These are phyloP conservation scores for Obba rivulosa DNA, from an alignment of 768 basidiomycete genomes.

Conservation along the genomic window DNA sequence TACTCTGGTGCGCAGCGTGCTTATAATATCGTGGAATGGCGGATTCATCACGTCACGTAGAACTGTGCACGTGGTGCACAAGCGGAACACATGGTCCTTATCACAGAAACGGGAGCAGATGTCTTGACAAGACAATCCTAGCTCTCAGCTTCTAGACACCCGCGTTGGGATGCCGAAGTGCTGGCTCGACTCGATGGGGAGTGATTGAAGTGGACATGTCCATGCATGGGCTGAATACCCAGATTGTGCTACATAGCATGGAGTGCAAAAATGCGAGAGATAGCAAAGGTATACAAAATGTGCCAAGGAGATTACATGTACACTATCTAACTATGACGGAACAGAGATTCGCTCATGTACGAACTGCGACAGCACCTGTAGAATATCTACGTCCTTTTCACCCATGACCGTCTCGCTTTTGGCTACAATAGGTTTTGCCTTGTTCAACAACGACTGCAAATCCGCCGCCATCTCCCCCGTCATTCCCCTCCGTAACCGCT, in stretches of 20 bases:
- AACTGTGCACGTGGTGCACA: constrained; percentile 14
- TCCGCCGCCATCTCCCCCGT: constrained; percentile 77
- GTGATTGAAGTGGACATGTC: no score
- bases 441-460: constrained; percentile 58
- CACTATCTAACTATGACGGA: background rate
- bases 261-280: no score
- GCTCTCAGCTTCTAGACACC: no score
- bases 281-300: no score
- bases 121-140: background rate
- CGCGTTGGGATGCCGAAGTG: no score
- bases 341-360: constrained; percentile 52
- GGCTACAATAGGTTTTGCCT: constrained; percentile 56
- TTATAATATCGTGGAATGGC: background rate
- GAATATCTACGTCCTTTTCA: constrained; percentile 45
- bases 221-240: no score
- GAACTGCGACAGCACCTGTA: constrained; percentile 55
- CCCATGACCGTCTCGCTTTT: constrained; percentile 50
- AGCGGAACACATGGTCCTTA: constrained; percentile 11
- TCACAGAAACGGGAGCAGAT: constrained; percentile 4
- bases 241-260: no score
- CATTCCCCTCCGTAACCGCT: constrained; percentile 68
- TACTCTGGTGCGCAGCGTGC: constrained; percentile 20
- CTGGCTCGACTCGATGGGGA: no score
- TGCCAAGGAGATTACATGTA: background rate
- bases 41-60: background rate